Conservation (phyloP, 371 early-diverging fungal genomes). For the Syncephalastrum monosporum region DNA sequence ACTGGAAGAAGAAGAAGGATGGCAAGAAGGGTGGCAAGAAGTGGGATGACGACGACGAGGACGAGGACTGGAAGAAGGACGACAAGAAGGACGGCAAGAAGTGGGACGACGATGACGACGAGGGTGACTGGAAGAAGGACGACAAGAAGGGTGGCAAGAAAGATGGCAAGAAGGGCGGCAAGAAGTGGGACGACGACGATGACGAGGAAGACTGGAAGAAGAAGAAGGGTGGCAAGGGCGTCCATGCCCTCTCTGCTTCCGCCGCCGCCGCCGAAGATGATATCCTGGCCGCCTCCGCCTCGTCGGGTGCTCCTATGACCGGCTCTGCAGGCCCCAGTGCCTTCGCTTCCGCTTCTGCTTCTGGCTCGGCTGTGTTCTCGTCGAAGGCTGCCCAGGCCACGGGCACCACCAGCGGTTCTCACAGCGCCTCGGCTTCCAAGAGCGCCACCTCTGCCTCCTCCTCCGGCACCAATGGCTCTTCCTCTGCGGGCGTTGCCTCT, state of each 20-base stretch:
- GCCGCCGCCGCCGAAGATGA: background rate
- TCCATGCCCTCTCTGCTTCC: background rate
- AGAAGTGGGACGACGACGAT: slow-evolving; percentile 3
- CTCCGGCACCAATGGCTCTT: background rate
- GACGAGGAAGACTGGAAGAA: background rate
- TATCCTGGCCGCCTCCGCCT: too few relatives aligned
- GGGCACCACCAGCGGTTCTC: background rate
- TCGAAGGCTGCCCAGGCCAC: background rate
- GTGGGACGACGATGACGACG: too few relatives aligned
- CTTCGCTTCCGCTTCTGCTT: background rate
- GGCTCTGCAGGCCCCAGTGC: too few relatives aligned
- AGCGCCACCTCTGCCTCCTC: background rate
- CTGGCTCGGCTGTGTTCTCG: background rate
- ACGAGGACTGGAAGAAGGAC: too few relatives aligned
- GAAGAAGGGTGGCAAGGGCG: slow-evolving; percentile 4
- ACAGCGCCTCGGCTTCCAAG: background rate
- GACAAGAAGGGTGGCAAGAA: too few relatives aligned
- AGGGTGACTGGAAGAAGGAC: too few relatives aligned
- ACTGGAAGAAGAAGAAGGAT: too few relatives aligned
- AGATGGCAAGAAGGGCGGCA: too few relatives aligned
- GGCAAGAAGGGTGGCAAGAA: too few relatives aligned
- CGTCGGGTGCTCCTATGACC: too few relatives aligned
- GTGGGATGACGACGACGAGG: background rate
- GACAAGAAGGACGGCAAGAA: too few relatives aligned
- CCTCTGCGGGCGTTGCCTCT: background rate